A percentile compares a stretch with the other conserved stretches of the same genome.
Evolutionary conservation across 768 basidiomycete genomes (phyloP).

Genomic region (Mycena haematopus): DNA sequence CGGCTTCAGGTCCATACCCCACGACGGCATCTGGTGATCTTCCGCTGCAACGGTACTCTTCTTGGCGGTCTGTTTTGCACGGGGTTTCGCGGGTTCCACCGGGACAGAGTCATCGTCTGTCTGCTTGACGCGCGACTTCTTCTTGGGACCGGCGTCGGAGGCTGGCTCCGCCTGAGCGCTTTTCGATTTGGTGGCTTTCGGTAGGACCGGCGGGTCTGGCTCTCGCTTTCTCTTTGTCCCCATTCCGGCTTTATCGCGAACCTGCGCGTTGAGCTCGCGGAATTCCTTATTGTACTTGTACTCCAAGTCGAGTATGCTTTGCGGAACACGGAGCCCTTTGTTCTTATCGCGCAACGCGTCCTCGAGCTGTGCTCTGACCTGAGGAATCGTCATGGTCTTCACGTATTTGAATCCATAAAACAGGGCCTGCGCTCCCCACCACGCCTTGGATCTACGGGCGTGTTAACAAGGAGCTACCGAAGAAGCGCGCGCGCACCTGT

Average conservation of each 20-base stretch:
- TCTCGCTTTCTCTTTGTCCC: constrained; percentile 22
- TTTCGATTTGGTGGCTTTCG: constrained; percentile 21
- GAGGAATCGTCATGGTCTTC: constrained; percentile 24
- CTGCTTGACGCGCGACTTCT: constrained; percentile 24
- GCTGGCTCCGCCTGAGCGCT: constrained; percentile 4
- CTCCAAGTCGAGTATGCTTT: constrained; percentile 28
- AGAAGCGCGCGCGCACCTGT: constrained; percentile 10
- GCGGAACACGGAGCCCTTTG: constrained; percentile 22
- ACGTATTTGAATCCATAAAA: constrained; percentile 27
- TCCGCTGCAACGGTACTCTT: background rate
- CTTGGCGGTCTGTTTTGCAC: constrained; percentile 13
- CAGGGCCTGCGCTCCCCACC: constrained; percentile 30
- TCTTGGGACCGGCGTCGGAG: constrained; percentile 10
- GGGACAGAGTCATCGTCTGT: constrained; percentile 1
- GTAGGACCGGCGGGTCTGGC: constrained; percentile 9
- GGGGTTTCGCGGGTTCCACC: constrained; percentile 12
- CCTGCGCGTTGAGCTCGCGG: constrained; percentile 30
- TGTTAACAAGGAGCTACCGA: background rate
- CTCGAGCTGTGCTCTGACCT: constrained; percentile 25
- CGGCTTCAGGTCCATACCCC: background rate
- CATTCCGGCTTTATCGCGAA: constrained; percentile 28
- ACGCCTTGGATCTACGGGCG: constrained; percentile 20
- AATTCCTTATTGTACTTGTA: constrained; percentile 27
- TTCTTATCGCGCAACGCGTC: constrained; percentile 28
- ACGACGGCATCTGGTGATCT: background rate